These are phyloP conservation scores for Pleurotus tuoliensis DNA, from an alignment of 768 basidiomycete species.

Conservation along the genomic window DNA sequence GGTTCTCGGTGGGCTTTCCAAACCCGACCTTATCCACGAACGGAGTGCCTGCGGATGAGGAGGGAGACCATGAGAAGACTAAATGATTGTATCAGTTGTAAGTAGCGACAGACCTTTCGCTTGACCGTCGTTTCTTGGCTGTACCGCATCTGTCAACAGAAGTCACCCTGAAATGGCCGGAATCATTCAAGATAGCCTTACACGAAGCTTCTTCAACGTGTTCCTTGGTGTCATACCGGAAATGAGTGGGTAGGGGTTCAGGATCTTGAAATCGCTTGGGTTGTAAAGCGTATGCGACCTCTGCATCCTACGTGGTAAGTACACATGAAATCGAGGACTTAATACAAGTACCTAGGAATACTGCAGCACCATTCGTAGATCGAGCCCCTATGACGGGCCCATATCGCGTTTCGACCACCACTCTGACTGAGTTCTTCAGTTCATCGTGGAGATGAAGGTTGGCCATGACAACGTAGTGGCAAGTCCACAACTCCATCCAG, in stretches of 20 bases:
- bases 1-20: constrained; percentile 68
- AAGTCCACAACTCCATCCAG: background rate
- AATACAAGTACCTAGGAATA: constrained; percentile 51
- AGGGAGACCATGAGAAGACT: background rate
- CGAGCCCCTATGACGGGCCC: constrained; percentile 57
- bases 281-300: constrained; percentile 70
- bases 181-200: constrained; percentile 25
- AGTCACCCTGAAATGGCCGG: background rate
- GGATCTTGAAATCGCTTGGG: constrained; percentile 66
- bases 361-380: constrained; percentile 55
- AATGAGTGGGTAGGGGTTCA: constrained; percentile 45
- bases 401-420: constrained; percentile 50
- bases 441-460: constrained; percentile 54
- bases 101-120: constrained; percentile 36
- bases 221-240: constrained; percentile 55
- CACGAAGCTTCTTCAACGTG: constrained; percentile 59
- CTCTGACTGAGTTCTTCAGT: constrained; percentile 35
- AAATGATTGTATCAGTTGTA: background rate
- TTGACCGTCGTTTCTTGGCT: constrained; percentile 66
- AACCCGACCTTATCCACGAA: constrained; percentile 61
- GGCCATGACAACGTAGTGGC: constrained; percentile 10
- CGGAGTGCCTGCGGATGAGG: constrained; percentile 30
- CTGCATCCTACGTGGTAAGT: constrained; percentile 26
- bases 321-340: background rate
- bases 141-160: constrained; percentile 44